Base-by-base conservation (phyloP, 2,329 filamentous ascomycete genomes). In the Neonectria ditissima region DNA sequence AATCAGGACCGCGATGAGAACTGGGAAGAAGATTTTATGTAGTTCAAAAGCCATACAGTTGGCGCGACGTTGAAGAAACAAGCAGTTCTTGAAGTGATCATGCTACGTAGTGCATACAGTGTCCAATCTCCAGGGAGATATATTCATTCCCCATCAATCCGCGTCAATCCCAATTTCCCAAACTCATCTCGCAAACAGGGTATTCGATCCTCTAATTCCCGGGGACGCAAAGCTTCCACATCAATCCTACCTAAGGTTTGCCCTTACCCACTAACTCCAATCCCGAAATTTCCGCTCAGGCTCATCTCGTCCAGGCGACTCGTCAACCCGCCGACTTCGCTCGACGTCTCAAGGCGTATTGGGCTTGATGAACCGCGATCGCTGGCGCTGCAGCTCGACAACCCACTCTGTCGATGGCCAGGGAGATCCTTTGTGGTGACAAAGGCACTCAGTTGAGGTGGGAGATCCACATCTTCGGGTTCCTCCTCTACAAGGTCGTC, bases 21-120 rank as follows among this genome's bases (percentile, higher is more conserved):
- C 76, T 94, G 92, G 82, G 87, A 93, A 75, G 94, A 97, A 63
- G 95, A 99, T 75, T 99, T 99, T 75, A 97, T 97, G 93, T 95
- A 86, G 66, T 50, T 18, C 11, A 37, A 5, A 37, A n/a, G 22
- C n/a, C 44, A 24, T 30, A 24, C 26, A 32, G 52, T 26, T 24
- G 22, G 9, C 20, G n/a, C 2, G 32, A 41, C 24, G n/a, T 5
- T 14, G 41, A 22, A 45, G 22, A 41, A 39, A 18, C 22, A 37
- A 57, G 24, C 16, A 39, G 32, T 43, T 4, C 34, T 26, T 43
- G 48, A 48, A 9, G 41, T 39, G 26, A n/a, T 20, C 20, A 34
- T 48, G 20, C 9, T 20, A 18, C 22, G n/a, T n/a, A n/a, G n/a
- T n/a, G n/a, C n/a, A 54, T 43, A 20, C 6, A 20, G 9, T n/a